These are phyloP conservation scores for Cercospora janseana DNA, from an alignment of 2,329 filamentous ascomycete species.

Conservation along the genomic window DNA sequence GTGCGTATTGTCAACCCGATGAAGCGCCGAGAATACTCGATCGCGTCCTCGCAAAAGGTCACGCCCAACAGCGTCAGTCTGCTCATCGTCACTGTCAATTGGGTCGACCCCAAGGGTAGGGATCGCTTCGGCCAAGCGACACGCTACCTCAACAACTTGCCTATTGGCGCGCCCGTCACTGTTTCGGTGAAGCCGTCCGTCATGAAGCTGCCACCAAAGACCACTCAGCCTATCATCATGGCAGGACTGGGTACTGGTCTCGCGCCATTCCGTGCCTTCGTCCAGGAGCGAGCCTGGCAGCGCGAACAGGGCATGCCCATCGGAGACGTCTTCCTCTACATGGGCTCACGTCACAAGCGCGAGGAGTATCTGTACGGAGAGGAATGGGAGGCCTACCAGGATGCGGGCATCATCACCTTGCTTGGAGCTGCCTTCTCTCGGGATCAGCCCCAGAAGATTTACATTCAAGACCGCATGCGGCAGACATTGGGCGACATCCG, in stretches of 20 bases:
- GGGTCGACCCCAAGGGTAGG: conserved; percentile 84
- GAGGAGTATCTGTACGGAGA: conserved; percentile 99
- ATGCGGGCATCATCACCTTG: conserved; percentile 90
- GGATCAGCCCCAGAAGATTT: conserved; percentile 97
- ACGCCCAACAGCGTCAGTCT: conserved; percentile 85
- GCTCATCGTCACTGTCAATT: conserved; percentile 96
- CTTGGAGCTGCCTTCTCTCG: conserved; percentile 92
- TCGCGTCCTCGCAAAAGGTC: conserved; percentile 93
- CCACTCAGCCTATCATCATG: conserved; percentile 96
- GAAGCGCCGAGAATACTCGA: conserved; percentile 98
- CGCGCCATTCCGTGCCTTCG: conserved; percentile 97
- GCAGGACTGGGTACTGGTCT: conserved; percentile 96
- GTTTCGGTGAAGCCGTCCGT: conserved; percentile 96
- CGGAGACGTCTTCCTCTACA: conserved; percentile 88
- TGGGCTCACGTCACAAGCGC: conserved; percentile 93
- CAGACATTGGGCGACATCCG: conserved; percentile 80
- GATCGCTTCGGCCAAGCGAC: conserved; percentile 92
- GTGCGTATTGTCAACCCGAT: conserved; percentile 82
- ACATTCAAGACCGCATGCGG: conserved; percentile 98
- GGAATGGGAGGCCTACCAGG: conserved; percentile 98
- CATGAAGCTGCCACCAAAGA: conserved; percentile 91
- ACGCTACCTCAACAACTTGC: conserved; percentile 76
- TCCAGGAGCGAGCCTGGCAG: conserved; percentile 96
- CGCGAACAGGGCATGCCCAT: conserved; percentile 97
- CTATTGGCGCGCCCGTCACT: conserved; percentile 74